phyloP scores from a whole-genome alignment of 805 yeast species.

The Tetrapisispora nanseiensis region DNA sequence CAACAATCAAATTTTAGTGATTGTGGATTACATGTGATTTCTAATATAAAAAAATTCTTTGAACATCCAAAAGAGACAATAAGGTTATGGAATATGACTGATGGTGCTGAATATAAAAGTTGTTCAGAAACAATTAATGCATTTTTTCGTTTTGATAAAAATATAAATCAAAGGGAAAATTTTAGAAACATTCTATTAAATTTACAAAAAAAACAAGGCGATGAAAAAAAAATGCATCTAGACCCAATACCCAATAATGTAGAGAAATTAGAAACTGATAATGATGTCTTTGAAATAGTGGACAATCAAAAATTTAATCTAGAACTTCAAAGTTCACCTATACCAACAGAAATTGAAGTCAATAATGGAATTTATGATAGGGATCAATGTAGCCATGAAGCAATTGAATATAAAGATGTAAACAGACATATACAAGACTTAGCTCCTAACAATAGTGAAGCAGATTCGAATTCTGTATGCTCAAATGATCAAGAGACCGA shows the following conservation, averaged over 20 bases:
- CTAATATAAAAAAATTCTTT: slow-evolving; percentile 54
- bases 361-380: too few species aligned
- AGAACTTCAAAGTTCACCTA: too few species aligned
- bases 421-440: too few species aligned
- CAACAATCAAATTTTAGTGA: slow-evolving; percentile 83
- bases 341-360: too few species aligned
- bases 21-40: slow-evolving; percentile 88
- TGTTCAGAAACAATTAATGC: slow-evolving; percentile 15
- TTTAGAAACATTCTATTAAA: slow-evolving; percentile 17
- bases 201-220: slow-evolving; percentile 12
- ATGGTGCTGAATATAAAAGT: slow-evolving; percentile 10
- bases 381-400: too few species aligned
- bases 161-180: slow-evolving; percentile 20
- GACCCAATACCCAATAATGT: too few species aligned
- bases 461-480: too few species aligned
- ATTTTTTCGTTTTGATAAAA: slow-evolving; percentile 20
- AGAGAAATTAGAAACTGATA: too few species aligned
- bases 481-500: too few species aligned
- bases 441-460: too few species aligned
- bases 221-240: background rate
- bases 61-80: slow-evolving; percentile 40
- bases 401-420: too few species aligned
- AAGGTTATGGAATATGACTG: slow-evolving; percentile 35
- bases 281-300: background rate
- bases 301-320: background rate